Conservation (phyloP, 1,284 basidiomycete genomes). For the Cryptococcus sp. region DNA sequence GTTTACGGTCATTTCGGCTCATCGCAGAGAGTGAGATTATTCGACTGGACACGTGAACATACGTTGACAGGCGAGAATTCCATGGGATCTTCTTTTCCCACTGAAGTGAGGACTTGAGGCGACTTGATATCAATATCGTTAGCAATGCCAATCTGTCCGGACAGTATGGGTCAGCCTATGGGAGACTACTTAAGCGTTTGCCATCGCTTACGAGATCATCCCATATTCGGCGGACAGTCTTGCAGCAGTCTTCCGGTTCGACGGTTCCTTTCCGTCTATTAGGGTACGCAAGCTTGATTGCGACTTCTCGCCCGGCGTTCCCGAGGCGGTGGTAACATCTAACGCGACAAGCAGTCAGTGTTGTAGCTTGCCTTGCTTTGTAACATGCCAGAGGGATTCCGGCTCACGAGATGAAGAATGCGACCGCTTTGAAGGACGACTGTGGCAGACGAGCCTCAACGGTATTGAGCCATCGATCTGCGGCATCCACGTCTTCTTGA, state of each 20-base stretch:
- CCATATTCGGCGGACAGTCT: slow-evolving; percentile 23
- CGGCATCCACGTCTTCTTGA: slow-evolving; percentile 28
- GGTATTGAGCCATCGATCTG: slow-evolving; percentile 25
- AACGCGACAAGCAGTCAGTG: neutral
- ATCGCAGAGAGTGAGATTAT: too few species aligned
- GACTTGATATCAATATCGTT: slow-evolving; percentile 13
- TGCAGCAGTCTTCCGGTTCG: slow-evolving; percentile 28
- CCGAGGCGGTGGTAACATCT: slow-evolving; percentile 27
- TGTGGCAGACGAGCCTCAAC: slow-evolving; percentile 19
- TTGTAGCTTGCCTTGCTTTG: too few species aligned
- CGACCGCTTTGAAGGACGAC: slow-evolving; percentile 24
- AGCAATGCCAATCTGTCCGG: slow-evolving; percentile 15
- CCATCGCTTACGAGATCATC: slow-evolving; percentile 24
- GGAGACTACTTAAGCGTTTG: neutral
- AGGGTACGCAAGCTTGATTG: slow-evolving; percentile 23
- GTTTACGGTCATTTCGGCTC: neutral
- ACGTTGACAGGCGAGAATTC: slow-evolving; percentile 44
- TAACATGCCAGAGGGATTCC: neutral
- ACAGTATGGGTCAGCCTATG: neutral
- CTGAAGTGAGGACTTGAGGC: slow-evolving; percentile 15
- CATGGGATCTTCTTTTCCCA: slow-evolving; percentile 20
- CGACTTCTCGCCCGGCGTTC: slow-evolving; percentile 22
- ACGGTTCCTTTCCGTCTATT: slow-evolving; percentile 25
- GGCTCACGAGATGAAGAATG: slow-evolving; percentile 29
- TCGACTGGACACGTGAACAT: slow-evolving; percentile 2